phyloP scores from a whole-genome alignment of 1,284 basidiomycete species.

The Microbotryum scabiosae region DNA sequence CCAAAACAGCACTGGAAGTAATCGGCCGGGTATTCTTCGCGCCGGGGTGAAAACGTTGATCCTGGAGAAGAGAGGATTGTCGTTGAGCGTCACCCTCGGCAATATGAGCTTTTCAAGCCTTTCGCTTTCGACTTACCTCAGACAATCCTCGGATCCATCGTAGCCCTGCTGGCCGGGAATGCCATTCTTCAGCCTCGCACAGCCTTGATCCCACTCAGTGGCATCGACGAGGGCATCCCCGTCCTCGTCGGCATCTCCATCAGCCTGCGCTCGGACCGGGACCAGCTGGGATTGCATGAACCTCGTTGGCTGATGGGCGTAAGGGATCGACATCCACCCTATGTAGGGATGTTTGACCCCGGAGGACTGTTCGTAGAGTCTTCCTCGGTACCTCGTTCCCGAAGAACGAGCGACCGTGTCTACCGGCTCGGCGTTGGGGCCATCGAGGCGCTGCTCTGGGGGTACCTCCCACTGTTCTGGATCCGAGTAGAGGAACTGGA shows the following conservation, averaged over 20 bases:
- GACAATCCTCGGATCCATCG: constrained; percentile 27
- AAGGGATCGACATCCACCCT: constrained; percentile 20
- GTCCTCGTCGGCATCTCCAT: neutral
- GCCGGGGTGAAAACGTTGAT: constrained; percentile 25
- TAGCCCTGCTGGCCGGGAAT: constrained; percentile 18
- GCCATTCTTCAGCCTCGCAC: constrained; percentile 11
- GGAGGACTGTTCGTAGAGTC: neutral
- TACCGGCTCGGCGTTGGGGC: neutral
- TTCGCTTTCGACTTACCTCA: constrained; percentile 10
- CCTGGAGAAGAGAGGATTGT: constrained; percentile 1
- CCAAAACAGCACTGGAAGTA: constrained; percentile 26
- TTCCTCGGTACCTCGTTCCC: neutral
- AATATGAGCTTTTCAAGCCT: too few species aligned
- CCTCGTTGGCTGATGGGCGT: constrained; percentile 16
- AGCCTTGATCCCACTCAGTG: constrained; percentile 16
- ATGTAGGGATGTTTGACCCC: constrained; percentile 1
- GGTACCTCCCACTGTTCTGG: neutral
- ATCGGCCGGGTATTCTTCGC: constrained; percentile 5
- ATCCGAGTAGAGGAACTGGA: neutral
- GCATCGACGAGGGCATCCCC: constrained; percentile 7
- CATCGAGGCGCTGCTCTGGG: neutral
- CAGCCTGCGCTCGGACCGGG: neutral
- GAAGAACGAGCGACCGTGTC: neutral
- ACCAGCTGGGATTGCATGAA: constrained; percentile 8
- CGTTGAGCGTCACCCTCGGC: neutral